Percentiles rank a stretch among this genome's conserved stretches.
phyloP scores from a whole-genome alignment of 352 stramenopile genomes.

The Phytophthora citricola region DNA sequence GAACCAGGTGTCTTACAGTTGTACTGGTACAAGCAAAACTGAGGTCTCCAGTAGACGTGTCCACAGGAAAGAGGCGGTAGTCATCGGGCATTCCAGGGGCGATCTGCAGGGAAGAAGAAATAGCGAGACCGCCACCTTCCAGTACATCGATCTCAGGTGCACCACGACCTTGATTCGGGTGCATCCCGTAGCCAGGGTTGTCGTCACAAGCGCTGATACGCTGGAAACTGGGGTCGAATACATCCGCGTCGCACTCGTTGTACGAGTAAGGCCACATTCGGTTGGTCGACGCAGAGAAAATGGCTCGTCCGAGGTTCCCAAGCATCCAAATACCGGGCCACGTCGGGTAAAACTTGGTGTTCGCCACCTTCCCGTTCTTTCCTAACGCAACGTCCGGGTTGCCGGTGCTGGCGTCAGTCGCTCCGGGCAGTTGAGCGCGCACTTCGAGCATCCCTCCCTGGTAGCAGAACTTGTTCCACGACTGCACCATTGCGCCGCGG shows the following conservation, averaged over 20 bases:
- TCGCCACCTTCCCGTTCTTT: constrained; percentile 41
- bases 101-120: constrained; percentile 93
- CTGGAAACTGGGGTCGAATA: constrained; percentile 47
- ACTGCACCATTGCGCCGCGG: constrained; percentile 91
- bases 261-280: constrained; percentile 96
- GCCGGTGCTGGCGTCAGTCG: constrained; percentile 43
- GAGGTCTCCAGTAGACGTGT: constrained; percentile 24
- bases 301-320: constrained; percentile 92
- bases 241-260: constrained; percentile 77
- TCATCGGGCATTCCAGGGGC: constrained; percentile 66
- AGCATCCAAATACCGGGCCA: constrained; percentile 96
- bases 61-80: constrained; percentile 58
- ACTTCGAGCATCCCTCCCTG: constrained; percentile 93
- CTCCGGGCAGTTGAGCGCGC: constrained; percentile 87
- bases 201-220: constrained; percentile 81
- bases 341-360: constrained; percentile 63
- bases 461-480: constrained; percentile 97
- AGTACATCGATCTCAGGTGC: constrained; percentile 96
- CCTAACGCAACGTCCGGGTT: constrained; percentile 49
- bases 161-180: constrained; percentile 38
- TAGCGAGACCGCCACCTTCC: constrained; percentile 78
- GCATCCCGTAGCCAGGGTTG: constrained; percentile 89
- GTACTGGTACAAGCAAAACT: constrained; percentile 51
- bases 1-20: constrained; percentile 51
- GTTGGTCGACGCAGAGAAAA: constrained; percentile 91